These are phyloP conservation scores for Cercophora scortea DNA, from an alignment of 495 filamentous ascomycete species.

Conservation along the genomic window DNA sequence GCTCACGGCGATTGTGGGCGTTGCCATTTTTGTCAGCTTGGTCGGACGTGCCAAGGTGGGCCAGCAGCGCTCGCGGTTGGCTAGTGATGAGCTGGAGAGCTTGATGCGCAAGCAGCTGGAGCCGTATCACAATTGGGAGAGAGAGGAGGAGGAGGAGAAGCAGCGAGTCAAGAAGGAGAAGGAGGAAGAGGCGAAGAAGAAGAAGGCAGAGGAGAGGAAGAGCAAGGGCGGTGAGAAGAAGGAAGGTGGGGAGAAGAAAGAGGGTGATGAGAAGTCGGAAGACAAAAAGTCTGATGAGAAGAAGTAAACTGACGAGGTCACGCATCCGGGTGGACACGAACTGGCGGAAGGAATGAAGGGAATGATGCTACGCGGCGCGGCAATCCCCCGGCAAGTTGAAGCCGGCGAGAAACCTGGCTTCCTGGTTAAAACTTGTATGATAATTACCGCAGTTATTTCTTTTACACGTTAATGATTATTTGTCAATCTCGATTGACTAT, in stretches of 20 bases:
- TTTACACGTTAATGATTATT: too few relatives aligned
- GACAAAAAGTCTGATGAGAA: background rate
- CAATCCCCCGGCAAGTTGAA: too few relatives aligned
- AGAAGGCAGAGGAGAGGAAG: background rate
- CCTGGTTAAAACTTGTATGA: too few relatives aligned
- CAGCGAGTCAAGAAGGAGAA: background rate
- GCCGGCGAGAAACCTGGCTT: too few relatives aligned
- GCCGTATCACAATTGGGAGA: constrained; percentile 29
- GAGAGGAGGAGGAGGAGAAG: background rate
- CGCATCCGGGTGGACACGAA: too few relatives aligned
- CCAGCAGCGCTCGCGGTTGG: constrained; percentile 35
- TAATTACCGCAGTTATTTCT: too few relatives aligned
- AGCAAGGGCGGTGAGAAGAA: background rate
- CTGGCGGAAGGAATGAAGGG: too few relatives aligned
- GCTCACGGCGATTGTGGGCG: constrained; percentile 86
- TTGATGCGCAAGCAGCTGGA: background rate
- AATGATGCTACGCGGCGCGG: too few relatives aligned
- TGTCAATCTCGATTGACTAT: too few relatives aligned
- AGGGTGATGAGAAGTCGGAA: background rate
- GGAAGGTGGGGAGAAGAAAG: background rate
- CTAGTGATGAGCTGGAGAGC: constrained; percentile 57
- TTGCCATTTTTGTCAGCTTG: constrained; percentile 76
- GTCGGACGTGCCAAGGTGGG: constrained; percentile 81
- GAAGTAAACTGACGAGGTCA: background rate
- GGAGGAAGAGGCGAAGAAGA: background rate